phyloP scores from a whole-genome alignment of 2,329 filamentous ascomycete species.

The Claviceps sp. region DNA sequence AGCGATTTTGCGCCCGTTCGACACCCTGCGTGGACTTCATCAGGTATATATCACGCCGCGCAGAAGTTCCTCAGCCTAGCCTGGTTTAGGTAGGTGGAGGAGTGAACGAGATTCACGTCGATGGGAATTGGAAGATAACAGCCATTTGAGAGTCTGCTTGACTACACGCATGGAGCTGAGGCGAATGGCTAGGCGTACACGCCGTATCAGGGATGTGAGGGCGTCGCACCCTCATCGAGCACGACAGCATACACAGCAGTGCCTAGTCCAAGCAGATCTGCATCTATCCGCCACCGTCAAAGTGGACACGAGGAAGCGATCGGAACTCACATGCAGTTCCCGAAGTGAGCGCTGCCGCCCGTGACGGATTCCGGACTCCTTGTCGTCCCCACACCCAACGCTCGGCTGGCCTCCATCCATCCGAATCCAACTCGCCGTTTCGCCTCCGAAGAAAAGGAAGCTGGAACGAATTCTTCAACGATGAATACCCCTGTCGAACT shows the following conservation, averaged over 20 bases:
- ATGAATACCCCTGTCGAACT: background rate
- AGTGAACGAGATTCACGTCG: background rate
- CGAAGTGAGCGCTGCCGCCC: background rate
- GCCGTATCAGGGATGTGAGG: background rate
- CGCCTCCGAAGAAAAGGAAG: background rate
- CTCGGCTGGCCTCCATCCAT: background rate
- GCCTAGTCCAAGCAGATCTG: slow-evolving; percentile 3
- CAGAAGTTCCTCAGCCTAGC: slow-evolving; percentile 6
- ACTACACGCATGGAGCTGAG: background rate
- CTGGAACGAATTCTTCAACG: background rate
- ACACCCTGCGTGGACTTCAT: background rate
- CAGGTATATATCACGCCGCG: background rate
- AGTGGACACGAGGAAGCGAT: slow-evolving; percentile 8
- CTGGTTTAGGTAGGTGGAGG: slow-evolving; percentile 8
- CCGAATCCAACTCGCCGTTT: background rate
- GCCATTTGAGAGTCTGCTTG: background rate
- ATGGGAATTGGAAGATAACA: background rate
- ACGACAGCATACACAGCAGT: background rate
- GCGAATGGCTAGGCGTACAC: background rate
- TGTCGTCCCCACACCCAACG: background rate
- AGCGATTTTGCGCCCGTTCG: background rate
- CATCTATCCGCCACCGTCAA: slow-evolving; percentile 4
- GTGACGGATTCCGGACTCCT: background rate
- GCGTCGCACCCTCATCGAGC: background rate
- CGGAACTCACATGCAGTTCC: slow-evolving; percentile 6